Evolutionary conservation across 2,329 filamentous ascomycete genomes (phyloP), one percentile per base, ranked within the genome.

Genomic region (Pezicula carpinea): DNA sequence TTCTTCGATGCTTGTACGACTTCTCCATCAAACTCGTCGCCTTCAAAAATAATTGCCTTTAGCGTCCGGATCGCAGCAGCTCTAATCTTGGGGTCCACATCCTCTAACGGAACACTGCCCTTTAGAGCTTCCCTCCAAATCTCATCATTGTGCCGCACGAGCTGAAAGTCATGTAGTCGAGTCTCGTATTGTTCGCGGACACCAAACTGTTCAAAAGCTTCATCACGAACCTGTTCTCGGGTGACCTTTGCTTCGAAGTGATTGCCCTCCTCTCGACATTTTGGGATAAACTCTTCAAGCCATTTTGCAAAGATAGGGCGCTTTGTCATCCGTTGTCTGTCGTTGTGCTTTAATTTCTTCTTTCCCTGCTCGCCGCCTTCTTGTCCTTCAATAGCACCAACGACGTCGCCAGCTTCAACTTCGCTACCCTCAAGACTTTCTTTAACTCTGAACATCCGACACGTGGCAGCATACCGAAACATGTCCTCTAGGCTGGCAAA

Each of bases 221-320:
- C 72, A 0, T 72, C 56, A 0, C 74, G 72, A 2, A 85, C 68
- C 4, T 69, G 44, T 6, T 74, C 65, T 18, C 82, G 68, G 2
- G 60, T 60, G 1, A 59, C 36, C 1, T 49, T 51, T 11, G 44
- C 32, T 18, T 52, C 42, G 1, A 58, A 41, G 46, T 69, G 73
- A 1, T 63, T 64, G 0, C 66, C 67, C 19, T 69, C 48, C 1
- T 64, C 64, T 1, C 71, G 67, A 48, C 77, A 76, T 2, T 57
- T 58, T 0, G 82, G 80, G n/a, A 85, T 64, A 52, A 79, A 89
- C 5, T 82, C 77, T 1, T 83, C 71, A 4, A 83, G 62, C 75
- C 85, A 91, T 5, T 63, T 61, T 2, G 69, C 67, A 59, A 81
- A 89, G 22, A 81, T 70, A 0, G 74, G 72, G 0, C 86, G 74